These are phyloP conservation scores for Rhizophora mangle DNA, from an alignment of 345 rosid genomes.

Conservation along the genomic window DNA sequence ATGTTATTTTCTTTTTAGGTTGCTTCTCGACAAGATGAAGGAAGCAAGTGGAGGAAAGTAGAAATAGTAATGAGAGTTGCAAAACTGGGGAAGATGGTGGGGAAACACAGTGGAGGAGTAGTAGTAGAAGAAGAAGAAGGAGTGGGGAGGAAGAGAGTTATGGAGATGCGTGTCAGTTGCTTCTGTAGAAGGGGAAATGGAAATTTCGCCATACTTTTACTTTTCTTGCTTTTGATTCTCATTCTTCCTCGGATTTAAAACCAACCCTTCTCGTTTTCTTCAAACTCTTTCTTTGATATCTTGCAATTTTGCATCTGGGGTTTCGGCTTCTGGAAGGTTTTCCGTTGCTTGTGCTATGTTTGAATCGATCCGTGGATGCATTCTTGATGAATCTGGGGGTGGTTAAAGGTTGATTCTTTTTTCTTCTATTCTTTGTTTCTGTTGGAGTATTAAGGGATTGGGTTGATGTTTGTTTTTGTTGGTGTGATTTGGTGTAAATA, in stretches of 20 bases:
- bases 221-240: constrained; percentile 64
- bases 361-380: constrained; percentile 34
- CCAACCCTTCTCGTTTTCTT: neutral
- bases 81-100: constrained; percentile 8
- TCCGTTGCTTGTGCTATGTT: constrained; percentile 21
- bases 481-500: constrained; percentile 39
- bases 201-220: constrained; percentile 60
- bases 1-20: too few relatives aligned
- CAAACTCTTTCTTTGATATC: neutral
- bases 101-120: constrained; percentile 5
- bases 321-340: neutral
- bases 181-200: constrained; percentile 30
- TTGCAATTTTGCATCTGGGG: neutral
- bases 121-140: constrained; percentile 5
- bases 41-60: too few relatives aligned
- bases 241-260: constrained; percentile 55
- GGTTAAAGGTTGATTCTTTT: constrained; percentile 22
- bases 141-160: constrained; percentile 8
- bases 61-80: constrained; percentile 3
- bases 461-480: neutral
- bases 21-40: neutral
- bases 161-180: too few relatives aligned
- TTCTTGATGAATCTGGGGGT: constrained; percentile 40
- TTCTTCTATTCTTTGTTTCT: neutral
- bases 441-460: neutral